Conservation (phyloP, 139 green algal genomes). For the Axilococcus clingmanii region DNA sequence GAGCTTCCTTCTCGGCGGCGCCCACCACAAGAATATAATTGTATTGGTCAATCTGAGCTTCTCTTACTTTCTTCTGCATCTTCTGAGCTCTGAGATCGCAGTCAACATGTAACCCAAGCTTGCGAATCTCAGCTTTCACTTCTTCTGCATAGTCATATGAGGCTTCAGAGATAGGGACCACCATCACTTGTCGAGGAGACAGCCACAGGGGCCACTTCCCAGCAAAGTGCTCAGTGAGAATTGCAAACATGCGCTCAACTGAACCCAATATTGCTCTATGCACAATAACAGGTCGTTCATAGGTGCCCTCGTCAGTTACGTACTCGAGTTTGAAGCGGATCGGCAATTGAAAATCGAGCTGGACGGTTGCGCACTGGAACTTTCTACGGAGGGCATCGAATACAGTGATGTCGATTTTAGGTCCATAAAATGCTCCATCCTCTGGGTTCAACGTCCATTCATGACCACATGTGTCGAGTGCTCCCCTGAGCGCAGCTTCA, state of each 20-base stretch:
- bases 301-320: constrained; percentile 39
- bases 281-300: constrained; percentile 87
- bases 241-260: constrained; percentile 98
- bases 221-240: constrained; percentile 96
- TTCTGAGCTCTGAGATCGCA: constrained; percentile 75
- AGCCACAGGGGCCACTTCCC: constrained; percentile 98
- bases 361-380: constrained; percentile 98
- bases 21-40: constrained; percentile 97
- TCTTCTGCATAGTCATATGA: constrained; percentile 62
- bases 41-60: constrained; percentile 91
- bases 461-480: constrained; percentile 68
- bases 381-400: constrained; percentile 82
- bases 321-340: constrained; percentile 81
- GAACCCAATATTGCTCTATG: constrained; percentile 91
- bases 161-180: constrained; percentile 87
- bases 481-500: constrained; percentile 71
- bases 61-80: constrained; percentile 97
- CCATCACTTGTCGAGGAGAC: constrained; percentile 88
- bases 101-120: constrained; percentile 59
- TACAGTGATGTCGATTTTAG: constrained; percentile 98
- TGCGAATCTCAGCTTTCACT: constrained; percentile 55
- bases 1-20: constrained; percentile 58
- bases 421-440: constrained; percentile 98
- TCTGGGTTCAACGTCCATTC: constrained; percentile 77
- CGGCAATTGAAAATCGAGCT: constrained; percentile 98